Evolutionary conservation across 306 rosid genomes (phyloP), one percentile per base, ranked within the genome.

Genomic region (Astragalus glycyphyllos): DNA sequence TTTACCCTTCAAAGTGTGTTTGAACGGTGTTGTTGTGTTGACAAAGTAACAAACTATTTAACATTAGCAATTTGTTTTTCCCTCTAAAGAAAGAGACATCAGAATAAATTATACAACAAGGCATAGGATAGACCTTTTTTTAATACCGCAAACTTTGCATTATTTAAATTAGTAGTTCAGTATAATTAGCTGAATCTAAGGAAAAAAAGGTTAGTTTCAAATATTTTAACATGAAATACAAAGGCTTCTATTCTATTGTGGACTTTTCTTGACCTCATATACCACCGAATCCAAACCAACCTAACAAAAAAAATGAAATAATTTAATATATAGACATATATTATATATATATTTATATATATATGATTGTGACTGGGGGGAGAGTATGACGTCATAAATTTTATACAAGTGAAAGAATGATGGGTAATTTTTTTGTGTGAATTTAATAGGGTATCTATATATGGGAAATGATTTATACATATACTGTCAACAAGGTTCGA

Each of bases 1-100:
- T 85, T 86, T 77, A 65, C 70, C 80, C 54, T 6, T 65, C 55
- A 81, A 72, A 60, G 84, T 12, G 54, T 38, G 41, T 81, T 80
- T 71, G 81, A 82, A 79, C 23, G 79, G 84, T 64, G 73, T 71
- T 68, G 68, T 23, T 26, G 31, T 26, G 31, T 26, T 26, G 31
- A 38, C 8, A 37, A 62, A 65, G 31, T 26, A 26, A 20, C 60
- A 29, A 49, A 73, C 58, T 11, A 57, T 45, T 51, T 58, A 31
- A 29, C 65, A 17, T 41, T 51, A 32, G 35, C 71, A 17, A 63
- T 11, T 62, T 80, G 54, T 71, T 71, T 60, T 79, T 67, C 35
- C 53, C 61, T 80, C 79, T 64, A 45, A 61, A 48, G 68, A 70
- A 72, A 80, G 62, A 68, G 60, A 60, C 72, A 17, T 55, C 42